phyloP scores from a whole-genome alignment of 2,329 filamentous ascomycete genomes.

The Monosporascus sp. region DNA sequence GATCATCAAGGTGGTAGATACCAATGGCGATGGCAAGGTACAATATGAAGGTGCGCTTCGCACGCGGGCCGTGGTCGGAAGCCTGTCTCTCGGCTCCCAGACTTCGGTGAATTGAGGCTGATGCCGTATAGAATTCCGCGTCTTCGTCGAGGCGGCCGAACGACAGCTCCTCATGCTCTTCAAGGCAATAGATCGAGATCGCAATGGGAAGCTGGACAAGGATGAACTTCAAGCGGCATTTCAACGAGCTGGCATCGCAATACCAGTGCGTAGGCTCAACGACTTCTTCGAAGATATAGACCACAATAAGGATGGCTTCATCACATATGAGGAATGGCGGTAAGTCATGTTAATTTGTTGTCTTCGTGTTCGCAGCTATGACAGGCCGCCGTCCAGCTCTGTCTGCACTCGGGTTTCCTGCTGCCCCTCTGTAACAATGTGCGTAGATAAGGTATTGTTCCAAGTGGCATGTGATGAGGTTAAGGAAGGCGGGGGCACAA shows the following conservation, averaged over 20 bases:
- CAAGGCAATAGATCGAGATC: constrained; percentile 76
- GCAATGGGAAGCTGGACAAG: constrained; percentile 81
- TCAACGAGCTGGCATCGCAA: constrained; percentile 67
- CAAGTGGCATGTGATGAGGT: too few relatives aligned
- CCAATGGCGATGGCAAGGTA: constrained; percentile 81
- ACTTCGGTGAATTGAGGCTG: constrained; percentile 4
- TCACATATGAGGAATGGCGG: constrained; percentile 96
- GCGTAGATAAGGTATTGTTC: too few relatives aligned
- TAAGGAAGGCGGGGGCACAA: not conserved
- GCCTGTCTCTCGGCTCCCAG: not conserved
- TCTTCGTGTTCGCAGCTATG: too few relatives aligned
- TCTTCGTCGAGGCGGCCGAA: constrained; percentile 84
- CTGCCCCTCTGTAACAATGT: too few relatives aligned
- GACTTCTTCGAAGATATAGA: constrained; percentile 90
- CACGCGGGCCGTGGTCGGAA: too few relatives aligned
- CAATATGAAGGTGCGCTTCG: constrained; percentile 67
- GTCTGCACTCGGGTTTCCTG: not conserved
- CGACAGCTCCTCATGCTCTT: constrained; percentile 78
- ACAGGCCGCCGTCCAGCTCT: too few relatives aligned
- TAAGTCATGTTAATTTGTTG: constrained; percentile 41
- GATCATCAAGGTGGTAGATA: constrained; percentile 78
- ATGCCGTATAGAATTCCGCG: constrained; percentile 67
- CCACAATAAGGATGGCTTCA: constrained; percentile 77
- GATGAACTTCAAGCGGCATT: constrained; percentile 79
- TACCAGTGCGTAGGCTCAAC: constrained; percentile 71